Base-by-base conservation (phyloP, 192 early-diverging fungal species). In the Coemansia sp. region DNA sequence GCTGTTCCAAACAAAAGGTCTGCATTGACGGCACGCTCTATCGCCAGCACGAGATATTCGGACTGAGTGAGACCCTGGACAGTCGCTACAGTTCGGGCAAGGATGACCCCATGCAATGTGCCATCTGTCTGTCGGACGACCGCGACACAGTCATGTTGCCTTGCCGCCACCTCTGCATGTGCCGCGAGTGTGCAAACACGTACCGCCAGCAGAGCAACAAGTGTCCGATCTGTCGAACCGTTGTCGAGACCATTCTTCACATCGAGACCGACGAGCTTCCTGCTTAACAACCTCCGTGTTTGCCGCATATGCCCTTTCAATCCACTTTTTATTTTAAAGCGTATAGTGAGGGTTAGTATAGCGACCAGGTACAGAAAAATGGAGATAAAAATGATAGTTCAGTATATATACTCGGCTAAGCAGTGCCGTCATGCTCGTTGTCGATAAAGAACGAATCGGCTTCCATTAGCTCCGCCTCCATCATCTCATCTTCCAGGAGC, bases 101-200 rank as follows among this genome's bases (percentile, higher is more conserved):
- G 55, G 64, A 74, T 6, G 82, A 87, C 23, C 66, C 78, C 41
- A 82, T 75, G 8, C 88, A 91, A 41, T 93, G 91, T 66, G 86
- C 88, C 22, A 88, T 91, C n/a, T 93, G 91, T 66, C 72, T 93
- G 59, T 84, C 87, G 9, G 88, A 89, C 38, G 81, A 85, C 23
- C 87, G 85, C 57, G 86, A 89, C 66, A 90, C 89, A 1, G 78
- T 90, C 5, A 82, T 93, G 13, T 63, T 93, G 41, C 91, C 91
- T 9, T 93, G 91, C 55, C 77, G 91, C n/a, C 91, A 93, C 55
- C 71, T 93, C 68, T 93, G 91, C 74, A 83, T 91, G 38, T 93
- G 91, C 59, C 81, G 81, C 45, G 83, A 82, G 24, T 91, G 91
- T 72, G 91, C 88, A 19, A 88, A 90, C 70, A 84, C 86, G 0